Evolutionary conservation across 768 basidiomycete genomes (phyloP), one percentile per base, ranked within the genome.

Genomic region (Termitomyces sp.): DNA sequence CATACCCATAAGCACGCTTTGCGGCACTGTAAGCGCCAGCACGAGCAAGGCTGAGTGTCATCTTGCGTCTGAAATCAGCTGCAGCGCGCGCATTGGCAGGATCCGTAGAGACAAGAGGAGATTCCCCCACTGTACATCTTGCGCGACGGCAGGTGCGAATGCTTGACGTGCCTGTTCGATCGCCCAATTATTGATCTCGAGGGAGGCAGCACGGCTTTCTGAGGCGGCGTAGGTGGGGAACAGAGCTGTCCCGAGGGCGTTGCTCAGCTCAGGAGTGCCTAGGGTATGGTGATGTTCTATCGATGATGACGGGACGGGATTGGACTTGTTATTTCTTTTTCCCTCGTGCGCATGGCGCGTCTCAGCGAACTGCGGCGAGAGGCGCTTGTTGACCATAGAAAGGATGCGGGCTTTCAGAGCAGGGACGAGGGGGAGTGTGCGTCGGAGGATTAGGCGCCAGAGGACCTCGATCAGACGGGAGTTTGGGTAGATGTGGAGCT

Each of bases 111-210:
- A 67, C 65, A 49, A 62, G 6, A 70, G 55, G 8, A 85, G 63
- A 51, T 77, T 78, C 42, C 63, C 70, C 84, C 84, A 85, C 9
- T 80, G 79, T 24, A 63, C 60, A 32, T 73, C 68, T 36, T 69
- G 61, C 1, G 77, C 44, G 24, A 73, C 38, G 2, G 44, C 45
- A 3, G 77, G 68, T n/a, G 71, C 67, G 55, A 82, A 75, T 15
- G 68, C 70, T 22, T 62, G 59, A 1, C 24, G 61, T 22, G 66
- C 67, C 45, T 74, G 67, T 18, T 64, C 49, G 11, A 58, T 54
- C 3, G 71, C 72, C 77, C 76, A 78, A 1, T 63, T 59, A 3
- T 58, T 57, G 12, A 75, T 22, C 24, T 61, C 55, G 2, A 24
- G 46, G 13, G 56, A 63, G 18, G 38, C 20, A 8, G 22, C 45